Conservation (phyloP, 208 protist genomes). For the Porcisia hertigi region DNA sequence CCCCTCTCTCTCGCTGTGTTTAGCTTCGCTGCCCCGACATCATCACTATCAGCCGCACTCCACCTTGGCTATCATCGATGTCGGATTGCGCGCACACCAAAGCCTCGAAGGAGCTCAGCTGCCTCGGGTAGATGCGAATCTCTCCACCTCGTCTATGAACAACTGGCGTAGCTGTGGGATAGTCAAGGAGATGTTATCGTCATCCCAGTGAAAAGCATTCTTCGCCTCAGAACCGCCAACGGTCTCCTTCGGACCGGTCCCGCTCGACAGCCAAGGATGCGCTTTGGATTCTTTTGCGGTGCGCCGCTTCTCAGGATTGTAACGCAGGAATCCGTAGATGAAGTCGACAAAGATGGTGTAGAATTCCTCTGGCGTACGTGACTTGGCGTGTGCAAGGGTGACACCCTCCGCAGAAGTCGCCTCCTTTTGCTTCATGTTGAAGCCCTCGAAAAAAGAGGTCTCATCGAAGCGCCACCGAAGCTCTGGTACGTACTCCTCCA, state of each 20-base stretch:
- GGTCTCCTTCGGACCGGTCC: conserved; percentile 42
- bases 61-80: neutral
- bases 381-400: conserved; percentile 8
- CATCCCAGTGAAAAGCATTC: conserved; percentile 45
- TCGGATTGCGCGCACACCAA: neutral
- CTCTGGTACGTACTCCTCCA: conserved; percentile 55
- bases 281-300: conserved; percentile 93
- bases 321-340: conserved; percentile 87
- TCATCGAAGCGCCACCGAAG: conserved; percentile 53
- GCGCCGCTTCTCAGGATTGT: conserved; percentile 93
- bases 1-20: neutral
- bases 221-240: conserved; percentile 47
- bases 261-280: conserved; percentile 74
- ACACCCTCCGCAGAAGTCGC: conserved; percentile 5
- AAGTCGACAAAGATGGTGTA: conserved; percentile 86
- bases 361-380: conserved; percentile 34
- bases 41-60: neutral
- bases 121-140: conserved; percentile 28
- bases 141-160: conserved; percentile 64
- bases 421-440: conserved; percentile 39
- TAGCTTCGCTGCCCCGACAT: neutral
- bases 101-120: neutral
- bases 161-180: conserved; percentile 55
- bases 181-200: conserved; percentile 43
- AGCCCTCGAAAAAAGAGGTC: conserved; percentile 48